Evolutionary conservation across 345 rosid genomes (phyloP), one percentile per base, ranked within the genome.

Genomic region (Balakata baccata): DNA sequence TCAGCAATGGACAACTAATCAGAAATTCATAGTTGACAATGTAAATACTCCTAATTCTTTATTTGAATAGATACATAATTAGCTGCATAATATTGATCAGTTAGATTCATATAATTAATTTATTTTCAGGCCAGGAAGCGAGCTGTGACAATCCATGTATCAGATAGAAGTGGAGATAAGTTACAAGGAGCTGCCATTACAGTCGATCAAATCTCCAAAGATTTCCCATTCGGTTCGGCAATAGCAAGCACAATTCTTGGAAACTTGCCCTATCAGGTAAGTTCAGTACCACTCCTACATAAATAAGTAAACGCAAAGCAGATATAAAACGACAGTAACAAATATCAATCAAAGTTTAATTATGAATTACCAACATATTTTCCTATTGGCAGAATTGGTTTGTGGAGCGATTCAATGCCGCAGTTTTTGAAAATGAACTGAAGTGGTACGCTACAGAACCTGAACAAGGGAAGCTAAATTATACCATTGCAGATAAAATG

Each of bases 391-490:
- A 92, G 98, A 79, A 86, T 9, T 90, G 98, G 97, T 92, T 92
- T 59, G 83, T 81, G 22, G 83, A 90, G 82, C 73, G 98, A 83
- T 92, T 94, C 78, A 90, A 90, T 71, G 90, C 93, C 8, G 92
- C 94, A 8, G 97, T 94, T 11, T 92, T 90, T 9, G 96, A 94
- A 78, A 90, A 92, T 69, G 98, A 94, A 72, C 90, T 92, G 5
- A 92, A 94, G 71, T 94, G 98, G 98, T 88, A 89, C 51, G 93
- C 93, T 3, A 92, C 94, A n/a, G 98, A 94, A 74, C 87, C 91
- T 0, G 70, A 80, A 29, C 88, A 85, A 72, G 98, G 97, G 60
- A 80, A 80, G 66, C 38, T 83, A 10, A 89, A 92, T 63, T 94
- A 94, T 84, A 85, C 88, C 22, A 41, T 78, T 52, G 38, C 96